phyloP scores from a whole-genome alignment of 1,284 basidiomycete genomes.

The Ustilago xerochloae region DNA sequence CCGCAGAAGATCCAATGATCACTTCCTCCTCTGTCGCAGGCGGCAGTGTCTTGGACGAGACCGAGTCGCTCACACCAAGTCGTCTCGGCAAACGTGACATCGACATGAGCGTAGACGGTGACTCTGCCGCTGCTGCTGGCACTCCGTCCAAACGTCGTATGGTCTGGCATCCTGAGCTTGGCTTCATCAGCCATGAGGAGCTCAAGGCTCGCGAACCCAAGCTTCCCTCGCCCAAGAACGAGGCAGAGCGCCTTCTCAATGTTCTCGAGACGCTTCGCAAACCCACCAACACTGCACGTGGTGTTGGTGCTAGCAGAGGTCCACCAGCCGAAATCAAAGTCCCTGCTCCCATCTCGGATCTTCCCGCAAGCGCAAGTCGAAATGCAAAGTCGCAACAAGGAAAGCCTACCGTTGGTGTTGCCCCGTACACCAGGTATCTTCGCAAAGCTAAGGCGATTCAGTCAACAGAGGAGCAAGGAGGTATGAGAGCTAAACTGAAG shows the following conservation, averaged over 20 bases:
- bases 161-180: conserved; percentile 63
- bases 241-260: conserved; percentile 69
- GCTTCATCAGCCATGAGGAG: conserved; percentile 62
- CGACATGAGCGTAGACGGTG: conserved; percentile 51
- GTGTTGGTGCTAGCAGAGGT: conserved; percentile 25
- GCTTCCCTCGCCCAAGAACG: conserved; percentile 67
- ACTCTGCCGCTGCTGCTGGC: conserved; percentile 27
- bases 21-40: conserved; percentile 24
- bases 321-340: conserved; percentile 36
- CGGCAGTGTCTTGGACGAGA: conserved; percentile 37
- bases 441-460: conserved; percentile 42
- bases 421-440: conserved; percentile 56
- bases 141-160: conserved; percentile 59
- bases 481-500: conserved; percentile 45
- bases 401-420: conserved; percentile 34
- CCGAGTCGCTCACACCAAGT: conserved; percentile 34
- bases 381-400: conserved; percentile 6
- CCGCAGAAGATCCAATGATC: conserved; percentile 19
- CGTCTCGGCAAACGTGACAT: conserved; percentile 44
- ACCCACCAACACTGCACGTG: conserved; percentile 58
- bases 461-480: conserved; percentile 23
- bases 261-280: conserved; percentile 68
- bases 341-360: conserved; percentile 44
- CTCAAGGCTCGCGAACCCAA: conserved; percentile 54
- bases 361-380: conserved; percentile 7